phyloP scores from a whole-genome alignment of 331 rosid genomes.

The Malus hybrid region DNA sequence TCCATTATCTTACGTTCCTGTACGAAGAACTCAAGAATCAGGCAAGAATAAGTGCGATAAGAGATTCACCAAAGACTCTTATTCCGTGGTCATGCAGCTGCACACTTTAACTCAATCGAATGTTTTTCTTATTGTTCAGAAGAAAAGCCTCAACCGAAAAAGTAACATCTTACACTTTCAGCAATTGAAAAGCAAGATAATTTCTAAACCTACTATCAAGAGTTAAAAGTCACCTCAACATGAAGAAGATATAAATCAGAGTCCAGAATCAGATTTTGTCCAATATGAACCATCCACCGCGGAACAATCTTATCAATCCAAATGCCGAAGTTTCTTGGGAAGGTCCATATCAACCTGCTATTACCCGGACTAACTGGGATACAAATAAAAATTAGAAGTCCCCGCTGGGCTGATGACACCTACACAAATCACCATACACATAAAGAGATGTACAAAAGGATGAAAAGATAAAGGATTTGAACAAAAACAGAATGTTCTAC shows the following conservation, averaged over 20 bases:
- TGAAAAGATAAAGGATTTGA: background rate
- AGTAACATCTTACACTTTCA: background rate
- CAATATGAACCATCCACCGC: slow-evolving; percentile 76
- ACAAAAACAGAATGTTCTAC: slow-evolving; percentile 20
- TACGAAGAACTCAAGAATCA: slow-evolving; percentile 15
- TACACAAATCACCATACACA: slow-evolving; percentile 21
- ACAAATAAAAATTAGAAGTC: slow-evolving; percentile 53
- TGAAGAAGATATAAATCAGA: slow-evolving; percentile 94
- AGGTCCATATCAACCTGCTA: slow-evolving; percentile 87
- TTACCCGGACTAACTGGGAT: slow-evolving; percentile 91
- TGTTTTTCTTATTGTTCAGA: no score
- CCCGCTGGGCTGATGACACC: slow-evolving; percentile 35
- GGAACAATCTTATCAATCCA: slow-evolving; percentile 78
- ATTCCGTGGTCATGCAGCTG: background rate
- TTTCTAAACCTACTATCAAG: background rate
- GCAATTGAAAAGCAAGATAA: background rate
- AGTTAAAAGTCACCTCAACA: slow-evolving; percentile 56
- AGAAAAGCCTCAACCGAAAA: background rate
- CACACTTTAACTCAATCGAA: background rate
- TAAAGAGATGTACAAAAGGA: background rate
- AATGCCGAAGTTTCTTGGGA: slow-evolving; percentile 75
- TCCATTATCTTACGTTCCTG: slow-evolving; percentile 68
- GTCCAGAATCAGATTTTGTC: slow-evolving; percentile 80
- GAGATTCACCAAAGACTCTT: background rate
- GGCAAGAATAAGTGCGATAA: background rate